These are phyloP conservation scores for Nephelium lappaceum DNA, from an alignment of 345 rosid species.

Conservation along the genomic window DNA sequence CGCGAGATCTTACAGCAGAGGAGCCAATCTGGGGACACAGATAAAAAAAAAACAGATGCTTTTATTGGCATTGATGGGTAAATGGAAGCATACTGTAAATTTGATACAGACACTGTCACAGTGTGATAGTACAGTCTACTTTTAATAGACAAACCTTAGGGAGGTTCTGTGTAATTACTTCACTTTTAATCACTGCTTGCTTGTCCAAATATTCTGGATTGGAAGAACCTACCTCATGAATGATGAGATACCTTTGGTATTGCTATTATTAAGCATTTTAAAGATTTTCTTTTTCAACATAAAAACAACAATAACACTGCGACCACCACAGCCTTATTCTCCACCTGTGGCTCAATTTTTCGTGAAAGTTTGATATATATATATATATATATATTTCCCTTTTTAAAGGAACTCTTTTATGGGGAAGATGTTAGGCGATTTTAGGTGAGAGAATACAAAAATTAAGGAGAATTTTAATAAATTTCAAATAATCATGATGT, in stretches of 20 bases:
- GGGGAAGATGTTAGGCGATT: too few relatives aligned
- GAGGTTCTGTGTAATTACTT: too few relatives aligned
- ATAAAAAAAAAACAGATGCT: background rate
- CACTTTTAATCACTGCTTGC: background rate
- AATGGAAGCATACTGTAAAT: background rate
- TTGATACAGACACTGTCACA: background rate
- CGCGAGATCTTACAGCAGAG: slow-evolving; percentile 1
- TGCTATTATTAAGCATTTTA: background rate
- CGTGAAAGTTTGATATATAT: too few relatives aligned
- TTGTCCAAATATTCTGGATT: background rate
- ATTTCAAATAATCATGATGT: too few relatives aligned
- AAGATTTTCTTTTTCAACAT: background rate
- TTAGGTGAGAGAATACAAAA: too few relatives aligned
- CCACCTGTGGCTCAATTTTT: too few relatives aligned
- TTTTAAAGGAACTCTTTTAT: too few relatives aligned
- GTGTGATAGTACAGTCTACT: background rate
- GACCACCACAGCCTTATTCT: too few relatives aligned
- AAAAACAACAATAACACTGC: too few relatives aligned
- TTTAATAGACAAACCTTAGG: too few relatives aligned
- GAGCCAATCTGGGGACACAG: background rate
- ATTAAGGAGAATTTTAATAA: too few relatives aligned
- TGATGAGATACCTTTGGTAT: background rate
- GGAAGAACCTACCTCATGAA: background rate
- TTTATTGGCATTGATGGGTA: background rate
- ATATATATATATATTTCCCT: too few relatives aligned